Conservation (phyloP, 2,329 filamentous ascomycete species). For the Lecanoromycetidae sp. region DNA sequence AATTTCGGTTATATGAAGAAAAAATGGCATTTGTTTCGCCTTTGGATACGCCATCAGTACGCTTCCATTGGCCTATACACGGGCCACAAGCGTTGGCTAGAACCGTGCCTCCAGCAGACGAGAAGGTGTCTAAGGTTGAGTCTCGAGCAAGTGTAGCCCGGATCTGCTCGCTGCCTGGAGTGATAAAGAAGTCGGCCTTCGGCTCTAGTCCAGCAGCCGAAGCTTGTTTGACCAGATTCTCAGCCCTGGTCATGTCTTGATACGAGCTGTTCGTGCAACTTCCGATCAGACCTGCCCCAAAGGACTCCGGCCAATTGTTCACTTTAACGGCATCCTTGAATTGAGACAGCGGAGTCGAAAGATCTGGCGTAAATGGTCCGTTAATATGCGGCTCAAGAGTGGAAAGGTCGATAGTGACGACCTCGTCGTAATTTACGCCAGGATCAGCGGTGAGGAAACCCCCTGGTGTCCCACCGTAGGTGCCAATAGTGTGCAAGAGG, state of each 20-base stretch:
- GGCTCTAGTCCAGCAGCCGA: constrained; percentile 79
- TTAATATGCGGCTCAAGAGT: constrained; percentile 92
- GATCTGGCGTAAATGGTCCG: constrained; percentile 89
- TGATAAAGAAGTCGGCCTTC: constrained; percentile 86
- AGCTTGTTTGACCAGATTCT: constrained; percentile 86
- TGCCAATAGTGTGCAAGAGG: constrained; percentile 55
- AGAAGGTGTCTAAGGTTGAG: constrained; percentile 73
- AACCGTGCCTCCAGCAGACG: constrained; percentile 72
- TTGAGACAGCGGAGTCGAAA: constrained; percentile 80
- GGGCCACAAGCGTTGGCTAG: constrained; percentile 92
- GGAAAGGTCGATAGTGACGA: constrained; percentile 82
- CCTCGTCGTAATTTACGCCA: constrained; percentile 75
- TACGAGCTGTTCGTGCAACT: constrained; percentile 99
- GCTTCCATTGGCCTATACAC: constrained; percentile 91
- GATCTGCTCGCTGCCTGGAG: constrained; percentile 92
- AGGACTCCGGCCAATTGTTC: constrained; percentile 80
- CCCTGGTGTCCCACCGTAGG: constrained; percentile 50
- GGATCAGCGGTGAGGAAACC: constrained; percentile 59
- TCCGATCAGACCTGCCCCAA: constrained; percentile 88
- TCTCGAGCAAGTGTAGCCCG: constrained; percentile 86
- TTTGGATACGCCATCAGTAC: constrained; percentile 73
- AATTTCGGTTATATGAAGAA: constrained; percentile 97
- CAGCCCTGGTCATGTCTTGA: constrained; percentile 93
- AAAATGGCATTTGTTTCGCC: constrained; percentile 88
- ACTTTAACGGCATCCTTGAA: constrained; percentile 76